Base-by-base conservation (phyloP, 306 rosid species). In the Inga laurina region DNA sequence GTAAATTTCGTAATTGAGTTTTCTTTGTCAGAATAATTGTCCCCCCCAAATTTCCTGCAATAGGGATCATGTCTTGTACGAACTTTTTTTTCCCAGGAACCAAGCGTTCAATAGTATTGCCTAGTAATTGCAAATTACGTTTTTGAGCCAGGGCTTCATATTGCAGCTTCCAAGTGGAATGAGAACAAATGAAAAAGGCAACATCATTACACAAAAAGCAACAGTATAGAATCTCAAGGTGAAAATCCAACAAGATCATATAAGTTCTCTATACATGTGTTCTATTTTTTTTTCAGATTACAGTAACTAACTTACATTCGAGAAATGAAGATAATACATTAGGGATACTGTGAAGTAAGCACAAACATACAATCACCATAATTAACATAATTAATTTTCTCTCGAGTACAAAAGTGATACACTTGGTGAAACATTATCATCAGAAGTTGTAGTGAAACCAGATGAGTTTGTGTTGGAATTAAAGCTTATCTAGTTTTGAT, bases 361-460 rank as follows among this genome's bases (percentile, higher is more conserved):
- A n/a, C 66, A 59, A 59, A 59, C 30, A 2, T 22, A 3, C 66
- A n/a, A 57, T 9, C 10, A 10, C 66, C 14, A 59, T 5, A 24
- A 62, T 62, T 62, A 10, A 34, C 14, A 59, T 5, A 24, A 62
- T 62, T 62, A 62, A 22, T 3, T 24, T 0, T 61, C 10, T 5
- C 16, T 0, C 5, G 35, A 9, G 80, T 57, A 34, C 64, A 82
- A 5, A 79, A 82, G 88, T 0, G 84, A 79, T n/a, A 39, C 9
- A 39, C 84, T 69, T 45, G 86, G 72, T 24, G 82, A 74, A 74
- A 48, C 86, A 15, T 51, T 51, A 82, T 82, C 78, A 45, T 72
- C 79, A 44, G 86, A 82, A 46, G 78, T 34, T 59, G 75, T 24
- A 24, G 79, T 81, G 48, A 52, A 11, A 0, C 54, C 66, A 37